These are phyloP conservation scores for Daldinia bambusicola DNA, from an alignment of 495 filamentous ascomycete genomes.

Conservation along the genomic window DNA sequence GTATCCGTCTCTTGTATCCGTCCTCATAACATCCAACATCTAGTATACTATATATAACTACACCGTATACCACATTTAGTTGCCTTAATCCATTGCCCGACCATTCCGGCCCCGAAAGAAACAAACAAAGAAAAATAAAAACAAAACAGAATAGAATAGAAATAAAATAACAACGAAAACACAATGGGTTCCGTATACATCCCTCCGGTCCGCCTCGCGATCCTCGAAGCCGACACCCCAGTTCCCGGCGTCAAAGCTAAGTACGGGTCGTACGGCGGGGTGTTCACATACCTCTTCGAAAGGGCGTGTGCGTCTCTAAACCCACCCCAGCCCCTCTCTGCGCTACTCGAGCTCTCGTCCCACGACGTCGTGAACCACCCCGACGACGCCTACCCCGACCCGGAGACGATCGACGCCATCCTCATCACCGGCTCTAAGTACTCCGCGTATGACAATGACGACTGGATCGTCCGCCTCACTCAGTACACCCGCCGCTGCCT, in stretches of 20 bases:
- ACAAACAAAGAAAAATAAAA: not conserved
- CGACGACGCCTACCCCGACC: slow-evolving; percentile 67
- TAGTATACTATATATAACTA: not conserved
- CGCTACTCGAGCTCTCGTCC: slow-evolving; percentile 66
- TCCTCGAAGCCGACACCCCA: slow-evolving; percentile 85
- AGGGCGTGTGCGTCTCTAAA: slow-evolving; percentile 49
- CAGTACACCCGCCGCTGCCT: slow-evolving; percentile 71
- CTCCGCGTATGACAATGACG: slow-evolving; percentile 67
- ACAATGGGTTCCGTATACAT: slow-evolving; percentile 45
- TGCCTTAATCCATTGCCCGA: not conserved
- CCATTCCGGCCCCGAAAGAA: not conserved
- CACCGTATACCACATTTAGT: not conserved
- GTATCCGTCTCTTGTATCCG: not conserved
- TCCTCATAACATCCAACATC: slow-evolving; percentile 2
- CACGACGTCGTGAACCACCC: slow-evolving; percentile 74
- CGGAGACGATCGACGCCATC: slow-evolving; percentile 81
- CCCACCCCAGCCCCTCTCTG: slow-evolving; percentile 43
- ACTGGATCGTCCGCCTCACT: slow-evolving; percentile 81
- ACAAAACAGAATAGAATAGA: slow-evolving; percentile 28
- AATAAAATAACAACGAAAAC: not conserved
- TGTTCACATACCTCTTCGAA: slow-evolving; percentile 73
- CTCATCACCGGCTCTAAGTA: slow-evolving; percentile 78
- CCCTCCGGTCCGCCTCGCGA: slow-evolving; percentile 76
- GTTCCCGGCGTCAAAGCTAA: slow-evolving; percentile 63
- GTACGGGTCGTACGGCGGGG: slow-evolving; percentile 76